phyloP scores from a whole-genome alignment of 805 yeast genomes.

The Suhomyces kilbournensis region DNA sequence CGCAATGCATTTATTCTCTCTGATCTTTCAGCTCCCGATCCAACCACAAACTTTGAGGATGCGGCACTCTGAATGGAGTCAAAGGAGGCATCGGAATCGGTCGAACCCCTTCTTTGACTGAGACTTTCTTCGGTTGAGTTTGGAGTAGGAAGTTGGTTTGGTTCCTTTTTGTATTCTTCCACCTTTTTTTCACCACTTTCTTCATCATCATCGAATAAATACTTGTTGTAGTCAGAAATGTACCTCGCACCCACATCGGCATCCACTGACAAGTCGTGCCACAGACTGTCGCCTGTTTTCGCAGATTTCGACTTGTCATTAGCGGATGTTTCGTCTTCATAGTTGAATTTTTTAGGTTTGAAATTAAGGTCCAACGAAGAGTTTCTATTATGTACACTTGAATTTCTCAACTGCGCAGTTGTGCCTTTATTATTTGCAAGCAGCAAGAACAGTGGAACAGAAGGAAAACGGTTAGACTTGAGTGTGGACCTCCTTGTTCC shows the following conservation, averaged over 20 bases:
- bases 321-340: conserved; percentile 9
- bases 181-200: neutral
- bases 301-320: conserved; percentile 3
- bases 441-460: conserved; percentile 28
- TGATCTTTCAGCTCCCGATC: conserved; percentile 12
- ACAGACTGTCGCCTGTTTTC: conserved; percentile 12
- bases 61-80: conserved; percentile 33
- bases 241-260: conserved; percentile 14
- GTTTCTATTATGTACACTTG: conserved; percentile 11
- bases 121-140: conserved; percentile 12
- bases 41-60: conserved; percentile 22
- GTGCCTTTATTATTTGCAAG: conserved; percentile 2
- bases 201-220: conserved; percentile 15
- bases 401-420: conserved; percentile 3
- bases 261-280: conserved; percentile 14
- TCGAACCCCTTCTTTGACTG: conserved; percentile 7
- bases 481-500: conserved; percentile 30
- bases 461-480: conserved; percentile 33
- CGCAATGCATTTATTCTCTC: conserved; percentile 10
- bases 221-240: conserved; percentile 26
- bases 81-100: conserved; percentile 16
- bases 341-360: conserved; percentile 9
- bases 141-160: conserved; percentile 13
- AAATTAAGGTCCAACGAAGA: conserved; percentile 21
- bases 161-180: conserved; percentile 2